Evolutionary conservation across 202 grass and related monocot species (phyloP), one percentile per base, ranked within the genome.

Genomic region (Digitaria exilis): DNA sequence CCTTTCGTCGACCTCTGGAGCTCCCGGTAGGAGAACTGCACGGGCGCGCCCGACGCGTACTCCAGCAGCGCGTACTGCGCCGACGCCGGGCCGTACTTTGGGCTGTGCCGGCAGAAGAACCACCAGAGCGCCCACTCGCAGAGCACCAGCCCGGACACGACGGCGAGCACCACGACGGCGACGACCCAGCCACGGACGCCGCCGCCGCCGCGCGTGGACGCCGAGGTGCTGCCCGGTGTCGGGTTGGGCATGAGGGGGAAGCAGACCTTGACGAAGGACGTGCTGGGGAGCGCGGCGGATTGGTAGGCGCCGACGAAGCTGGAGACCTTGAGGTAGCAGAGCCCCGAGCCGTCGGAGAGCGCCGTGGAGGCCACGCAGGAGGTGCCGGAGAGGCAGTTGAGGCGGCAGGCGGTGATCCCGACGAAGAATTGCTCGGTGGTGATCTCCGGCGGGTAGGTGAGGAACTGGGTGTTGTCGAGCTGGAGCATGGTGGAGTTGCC

Each of bases 191-290:
- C 66, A 8, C 79, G 91, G 26, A 98, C 24, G 54, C 87, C 84
- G 2, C 89, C 69, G 69, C 28, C 4, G 8, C 77, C 29, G 11
- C 24, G 3, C 21, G 77, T 34, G 24, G 76, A 29, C 7, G 1
- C n/a, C n/a, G n/a, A n/a, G n/a, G 5, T 11, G 14, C 1, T 9
- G 16, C 28, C 49, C 0, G 24, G 1, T 6, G 71, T 0, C 11
- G 86, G 80, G 34, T 95, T 97, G 56, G 90, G 7, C 0, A 22
- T 0, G 6, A 41, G 43, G 1, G 95, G 92, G 55, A 68, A 85
- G 79, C 95, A 97, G n/a, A 97, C 95, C 86, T 97, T 97, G 85
- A 97, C 88, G 78, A 91, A 97, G 5, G 92, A 95, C n/a, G 92
- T 97, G 84, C 90, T 93, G 9, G 95, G 95, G 42, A 97, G 86